These are phyloP conservation scores for Phanerodontia chrysosporium DNA, from an alignment of 768 basidiomycete species.

Conservation along the genomic window DNA sequence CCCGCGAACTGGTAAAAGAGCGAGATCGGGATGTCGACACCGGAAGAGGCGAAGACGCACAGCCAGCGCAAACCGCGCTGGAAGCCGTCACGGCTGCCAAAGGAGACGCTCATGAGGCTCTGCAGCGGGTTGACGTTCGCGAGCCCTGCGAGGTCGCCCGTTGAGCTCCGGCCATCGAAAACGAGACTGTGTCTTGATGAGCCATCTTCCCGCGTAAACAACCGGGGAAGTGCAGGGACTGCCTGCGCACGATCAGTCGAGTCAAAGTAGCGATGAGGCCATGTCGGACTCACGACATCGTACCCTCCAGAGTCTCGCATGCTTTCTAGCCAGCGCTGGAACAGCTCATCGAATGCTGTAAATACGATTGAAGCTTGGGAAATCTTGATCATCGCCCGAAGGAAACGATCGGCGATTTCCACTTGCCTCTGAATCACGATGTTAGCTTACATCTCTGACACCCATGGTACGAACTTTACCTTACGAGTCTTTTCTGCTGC, in stretches of 20 bases:
- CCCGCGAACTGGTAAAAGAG: conserved; percentile 46
- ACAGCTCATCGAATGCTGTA: conserved; percentile 52
- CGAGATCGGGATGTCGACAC: conserved; percentile 54
- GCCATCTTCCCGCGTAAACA: conserved; percentile 55
- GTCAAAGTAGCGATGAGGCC: neutral
- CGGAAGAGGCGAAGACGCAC: conserved; percentile 55
- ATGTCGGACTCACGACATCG: conserved; percentile 34
- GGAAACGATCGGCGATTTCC: conserved; percentile 19
- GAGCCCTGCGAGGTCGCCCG: conserved; percentile 26
- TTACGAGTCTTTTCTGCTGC: neutral
- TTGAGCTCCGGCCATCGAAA: conserved; percentile 27
- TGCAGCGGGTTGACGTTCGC: conserved; percentile 51
- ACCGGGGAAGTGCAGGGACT: conserved; percentile 47
- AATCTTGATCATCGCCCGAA: conserved; percentile 52
- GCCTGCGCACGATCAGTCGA: conserved; percentile 31
- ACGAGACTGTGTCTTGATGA: conserved; percentile 36
- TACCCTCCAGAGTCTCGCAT: conserved; percentile 31
- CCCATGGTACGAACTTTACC: neutral
- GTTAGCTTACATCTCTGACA: neutral
- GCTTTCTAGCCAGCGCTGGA: conserved; percentile 55
- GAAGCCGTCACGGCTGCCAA: conserved; percentile 39
- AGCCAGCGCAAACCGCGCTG: conserved; percentile 54
- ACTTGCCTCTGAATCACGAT: conserved; percentile 4
- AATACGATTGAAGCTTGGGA: conserved; percentile 51
- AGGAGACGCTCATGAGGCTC: conserved; percentile 41